Evolutionary conservation across 257 asterid species (phyloP).

Genomic region (Fraxinus pennsylvanica): DNA sequence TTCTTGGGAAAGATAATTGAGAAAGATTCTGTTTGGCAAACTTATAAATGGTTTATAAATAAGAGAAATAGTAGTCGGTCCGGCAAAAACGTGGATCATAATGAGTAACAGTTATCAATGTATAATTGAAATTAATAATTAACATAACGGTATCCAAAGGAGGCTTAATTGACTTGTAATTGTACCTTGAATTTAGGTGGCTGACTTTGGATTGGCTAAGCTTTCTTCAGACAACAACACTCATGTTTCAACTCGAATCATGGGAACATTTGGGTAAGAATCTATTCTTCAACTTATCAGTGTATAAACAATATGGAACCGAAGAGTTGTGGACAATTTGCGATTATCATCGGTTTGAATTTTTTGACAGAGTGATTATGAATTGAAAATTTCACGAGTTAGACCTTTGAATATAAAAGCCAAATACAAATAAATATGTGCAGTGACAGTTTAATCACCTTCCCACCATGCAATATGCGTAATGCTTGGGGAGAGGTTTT

Average conservation of each 20-base stretch:
- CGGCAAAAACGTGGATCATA: too few relatives aligned
- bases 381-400: not conserved
- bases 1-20: not conserved
- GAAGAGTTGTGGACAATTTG: not conserved
- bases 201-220: conserved; percentile 95
- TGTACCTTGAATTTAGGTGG: conserved; percentile 48
- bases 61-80: too few relatives aligned
- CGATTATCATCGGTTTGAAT: not conserved
- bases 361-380: not conserved
- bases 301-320: not conserved
- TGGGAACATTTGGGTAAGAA: conserved; percentile 94
- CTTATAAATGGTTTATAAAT: too few relatives aligned
- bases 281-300: not conserved
- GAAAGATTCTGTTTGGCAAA: too few relatives aligned
- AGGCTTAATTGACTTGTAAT: not conserved
- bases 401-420: not conserved
- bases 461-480: not conserved
- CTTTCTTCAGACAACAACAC: conserved; percentile 71
- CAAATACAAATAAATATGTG: not conserved
- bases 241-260: conserved; percentile 90
- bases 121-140: too few relatives aligned
- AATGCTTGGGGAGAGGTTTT: not conserved
- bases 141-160: not conserved
- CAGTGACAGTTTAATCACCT: not conserved
- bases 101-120: too few relatives aligned